Evolutionary conservation across 805 yeast genomes (phyloP).

Genomic region (Wickerhamiella occidentalis): DNA sequence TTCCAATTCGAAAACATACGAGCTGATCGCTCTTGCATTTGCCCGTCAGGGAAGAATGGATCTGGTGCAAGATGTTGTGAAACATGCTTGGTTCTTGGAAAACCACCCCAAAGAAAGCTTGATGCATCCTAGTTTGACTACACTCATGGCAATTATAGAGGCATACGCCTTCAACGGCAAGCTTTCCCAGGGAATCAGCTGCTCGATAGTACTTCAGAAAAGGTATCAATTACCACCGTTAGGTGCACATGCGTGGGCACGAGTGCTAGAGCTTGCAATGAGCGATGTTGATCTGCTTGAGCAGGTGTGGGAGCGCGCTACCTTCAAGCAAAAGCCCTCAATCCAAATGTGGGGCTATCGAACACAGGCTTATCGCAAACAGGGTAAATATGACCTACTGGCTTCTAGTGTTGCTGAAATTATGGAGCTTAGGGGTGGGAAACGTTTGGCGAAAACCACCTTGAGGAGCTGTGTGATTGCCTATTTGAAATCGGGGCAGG

Average conservation of each 20-base stretch:
- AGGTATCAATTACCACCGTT: constrained; percentile 17
- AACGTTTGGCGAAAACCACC: constrained; percentile 3
- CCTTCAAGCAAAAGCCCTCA: constrained; percentile 12
- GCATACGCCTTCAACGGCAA: constrained; percentile 22
- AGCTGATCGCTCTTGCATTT: constrained; percentile 24
- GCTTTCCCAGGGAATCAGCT: constrained; percentile 20
- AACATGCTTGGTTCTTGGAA: constrained; percentile 23
- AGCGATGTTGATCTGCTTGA: constrained; percentile 12
- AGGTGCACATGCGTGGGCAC: constrained; percentile 20
- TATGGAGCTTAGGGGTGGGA: not conserved
- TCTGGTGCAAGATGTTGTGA: constrained; percentile 18
- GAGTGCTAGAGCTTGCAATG: no score
- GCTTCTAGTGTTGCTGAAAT: constrained; percentile 13
- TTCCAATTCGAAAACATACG: constrained; percentile 25
- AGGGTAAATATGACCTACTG: constrained; percentile 18
- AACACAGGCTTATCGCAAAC: constrained; percentile 16
- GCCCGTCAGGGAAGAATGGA: constrained; percentile 23
- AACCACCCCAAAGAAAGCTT: constrained; percentile 4
- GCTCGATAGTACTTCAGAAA: constrained; percentile 14
- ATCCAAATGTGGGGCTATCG: constrained; percentile 16
- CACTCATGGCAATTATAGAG: constrained; percentile 22
- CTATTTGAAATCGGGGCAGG: constrained; percentile 17
- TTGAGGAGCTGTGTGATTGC: constrained; percentile 17
- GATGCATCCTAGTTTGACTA: constrained; percentile 17
- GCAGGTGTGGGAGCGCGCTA: constrained; percentile 16